Conservation (phyloP, 2,329 filamentous ascomycete species). For the Xylaria sp. region DNA sequence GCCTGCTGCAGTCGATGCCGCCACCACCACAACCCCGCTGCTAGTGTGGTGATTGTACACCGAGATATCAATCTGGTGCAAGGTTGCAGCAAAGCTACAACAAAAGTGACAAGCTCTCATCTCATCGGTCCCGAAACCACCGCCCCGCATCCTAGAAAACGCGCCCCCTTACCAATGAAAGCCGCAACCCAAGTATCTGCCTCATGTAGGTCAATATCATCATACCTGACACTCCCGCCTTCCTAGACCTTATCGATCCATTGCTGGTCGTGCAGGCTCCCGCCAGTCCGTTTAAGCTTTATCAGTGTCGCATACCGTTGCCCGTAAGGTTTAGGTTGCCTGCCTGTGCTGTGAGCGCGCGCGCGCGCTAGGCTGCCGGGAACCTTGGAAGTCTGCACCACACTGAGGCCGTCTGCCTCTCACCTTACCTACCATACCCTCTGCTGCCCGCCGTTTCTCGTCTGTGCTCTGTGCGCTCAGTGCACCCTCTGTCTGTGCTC, state of each 20-base stretch:
- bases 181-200: constrained; percentile 12
- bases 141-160: constrained; percentile 40
- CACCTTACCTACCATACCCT: neutral
- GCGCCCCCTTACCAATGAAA: constrained; percentile 25
- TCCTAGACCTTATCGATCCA: constrained; percentile 16
- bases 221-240: constrained; percentile 19
- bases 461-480: neutral
- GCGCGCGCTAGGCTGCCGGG: constrained; percentile 23
- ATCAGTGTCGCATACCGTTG: constrained; percentile 35
- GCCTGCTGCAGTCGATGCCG: neutral
- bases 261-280: constrained; percentile 27
- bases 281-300: constrained; percentile 40
- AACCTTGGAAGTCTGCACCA: neutral
- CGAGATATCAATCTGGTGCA: neutral
- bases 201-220: constrained; percentile 31
- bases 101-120: neutral
- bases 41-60: neutral
- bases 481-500: constrained; percentile 20
- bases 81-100: constrained; percentile 7
- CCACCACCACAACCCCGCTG: constrained; percentile 6
- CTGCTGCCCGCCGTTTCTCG: constrained; percentile 9
- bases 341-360: constrained; percentile 1
- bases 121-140: constrained; percentile 47
- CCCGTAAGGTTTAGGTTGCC: neutral
- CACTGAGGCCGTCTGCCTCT: neutral